These are phyloP conservation scores for Serendipita vermifera DNA, from an alignment of 768 basidiomycete genomes.

Conservation along the genomic window DNA sequence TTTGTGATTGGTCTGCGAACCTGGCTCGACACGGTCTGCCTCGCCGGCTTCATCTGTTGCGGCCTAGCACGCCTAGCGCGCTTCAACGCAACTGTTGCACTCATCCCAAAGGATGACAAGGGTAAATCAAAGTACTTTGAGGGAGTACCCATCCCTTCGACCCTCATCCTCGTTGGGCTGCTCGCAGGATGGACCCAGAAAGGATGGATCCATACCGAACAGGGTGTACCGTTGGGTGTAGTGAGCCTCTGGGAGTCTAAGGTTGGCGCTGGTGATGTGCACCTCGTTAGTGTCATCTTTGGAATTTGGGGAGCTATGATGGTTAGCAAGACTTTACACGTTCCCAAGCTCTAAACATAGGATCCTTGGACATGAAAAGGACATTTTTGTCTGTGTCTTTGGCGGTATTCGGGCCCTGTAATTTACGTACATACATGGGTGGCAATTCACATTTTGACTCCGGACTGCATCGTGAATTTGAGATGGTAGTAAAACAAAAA, in stretches of 20 bases:
- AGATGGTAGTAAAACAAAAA: not conserved
- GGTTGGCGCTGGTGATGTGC: conserved; percentile 74
- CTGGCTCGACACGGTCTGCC: conserved; percentile 73
- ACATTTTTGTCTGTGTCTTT: too few relatives aligned
- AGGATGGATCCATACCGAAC: conserved; percentile 71
- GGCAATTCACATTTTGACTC: not conserved
- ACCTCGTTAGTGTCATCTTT: conserved; percentile 66
- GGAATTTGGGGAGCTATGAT: conserved; percentile 85
- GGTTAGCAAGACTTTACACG: conserved; percentile 92
- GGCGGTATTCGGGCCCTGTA: not conserved
- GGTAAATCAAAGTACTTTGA: conserved; percentile 96
- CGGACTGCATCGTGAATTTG: too few relatives aligned
- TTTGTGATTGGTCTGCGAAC: conserved; percentile 87
- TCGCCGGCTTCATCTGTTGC: conserved; percentile 88
- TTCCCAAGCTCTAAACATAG: conserved; percentile 53
- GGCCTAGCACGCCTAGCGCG: conserved; percentile 93
- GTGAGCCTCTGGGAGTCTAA: conserved; percentile 55
- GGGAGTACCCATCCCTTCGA: conserved; percentile 91
- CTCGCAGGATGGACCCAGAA: conserved; percentile 72
- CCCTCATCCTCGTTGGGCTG: conserved; percentile 62
- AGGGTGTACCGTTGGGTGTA: conserved; percentile 65
- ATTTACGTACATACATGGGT: not conserved
- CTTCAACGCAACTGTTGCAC: conserved; percentile 96
- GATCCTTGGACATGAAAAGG: not conserved
- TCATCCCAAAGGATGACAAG: conserved; percentile 70